Conservation (phyloP, 2,329 filamentous ascomycete species). For the Akanthomyces dipterigenus region DNA sequence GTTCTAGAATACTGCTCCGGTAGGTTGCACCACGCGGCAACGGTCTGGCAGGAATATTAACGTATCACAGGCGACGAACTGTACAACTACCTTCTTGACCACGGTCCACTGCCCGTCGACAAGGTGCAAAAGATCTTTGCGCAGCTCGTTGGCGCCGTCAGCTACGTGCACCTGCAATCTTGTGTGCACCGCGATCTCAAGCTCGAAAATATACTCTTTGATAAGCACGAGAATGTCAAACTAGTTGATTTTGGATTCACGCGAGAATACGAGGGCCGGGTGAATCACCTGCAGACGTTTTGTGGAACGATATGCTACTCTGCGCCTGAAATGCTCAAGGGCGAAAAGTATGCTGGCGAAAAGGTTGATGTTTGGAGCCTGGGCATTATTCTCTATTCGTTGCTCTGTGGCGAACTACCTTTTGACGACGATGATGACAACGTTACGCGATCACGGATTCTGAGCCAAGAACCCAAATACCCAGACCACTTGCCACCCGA, state of each 20-base stretch:
- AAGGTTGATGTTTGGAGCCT: conserved; percentile 97
- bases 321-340: conserved; percentile 96
- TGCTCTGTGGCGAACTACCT: conserved; percentile 78
- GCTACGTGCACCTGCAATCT: conserved; percentile 89
- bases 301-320: conserved; percentile 98
- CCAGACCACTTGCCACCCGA: conserved; percentile 73
- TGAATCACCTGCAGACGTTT: conserved; percentile 93
- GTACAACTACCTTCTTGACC: conserved; percentile 87
- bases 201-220: conserved; percentile 81
- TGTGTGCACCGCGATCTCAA: conserved; percentile 97
- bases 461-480: conserved; percentile 79
- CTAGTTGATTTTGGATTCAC: conserved; percentile 98
- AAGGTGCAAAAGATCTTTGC: conserved; percentile 96
- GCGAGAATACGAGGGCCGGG: conserved; percentile 89
- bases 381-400: conserved; percentile 76
- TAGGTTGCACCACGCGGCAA: conserved; percentile 31
- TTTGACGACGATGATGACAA: conserved; percentile 96
- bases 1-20: conserved; percentile 94
- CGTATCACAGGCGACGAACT: conserved; percentile 71
- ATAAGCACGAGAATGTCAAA: conserved; percentile 97
- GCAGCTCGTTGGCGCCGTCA: conserved; percentile 88
- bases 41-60: not conserved
- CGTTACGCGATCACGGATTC: conserved; percentile 75
- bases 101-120: conserved; percentile 74
- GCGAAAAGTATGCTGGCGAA: conserved; percentile 94